Conservation (phyloP, 2,329 filamentous ascomycete species). For the Aureobasidium pullulans region DNA sequence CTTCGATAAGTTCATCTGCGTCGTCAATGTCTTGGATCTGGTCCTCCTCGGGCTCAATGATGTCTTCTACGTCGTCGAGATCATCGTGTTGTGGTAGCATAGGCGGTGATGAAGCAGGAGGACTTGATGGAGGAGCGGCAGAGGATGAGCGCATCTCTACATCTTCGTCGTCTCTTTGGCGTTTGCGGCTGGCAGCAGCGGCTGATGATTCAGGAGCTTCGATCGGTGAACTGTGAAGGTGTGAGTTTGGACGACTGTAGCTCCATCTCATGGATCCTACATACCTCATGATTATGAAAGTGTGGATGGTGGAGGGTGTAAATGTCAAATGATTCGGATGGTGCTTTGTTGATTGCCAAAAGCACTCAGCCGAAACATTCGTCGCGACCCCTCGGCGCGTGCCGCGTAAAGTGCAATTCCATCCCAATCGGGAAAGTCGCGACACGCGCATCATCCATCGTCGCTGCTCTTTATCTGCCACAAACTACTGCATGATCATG, state of each 20-base stretch:
- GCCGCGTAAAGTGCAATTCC: conserved; percentile 2
- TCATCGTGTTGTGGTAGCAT: conserved; percentile 58
- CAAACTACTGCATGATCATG: conserved; percentile 24
- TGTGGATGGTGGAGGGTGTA: not conserved
- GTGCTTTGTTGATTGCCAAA: conserved; percentile 4
- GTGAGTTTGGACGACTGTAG: not conserved
- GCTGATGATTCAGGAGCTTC: not conserved
- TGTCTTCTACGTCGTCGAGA: conserved; percentile 58
- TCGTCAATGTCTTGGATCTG: conserved; percentile 58
- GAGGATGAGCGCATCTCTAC: conserved; percentile 52
- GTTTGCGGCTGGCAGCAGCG: conserved; percentile 50
- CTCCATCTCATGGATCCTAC: not conserved
- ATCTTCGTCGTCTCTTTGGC: conserved; percentile 54
- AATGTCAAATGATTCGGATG: not conserved
- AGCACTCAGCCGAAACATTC: not conserved
- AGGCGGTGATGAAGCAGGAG: conserved; percentile 54
- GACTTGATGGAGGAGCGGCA: conserved; percentile 54
- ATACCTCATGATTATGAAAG: conserved; percentile 4
- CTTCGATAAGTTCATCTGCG: conserved; percentile 61
- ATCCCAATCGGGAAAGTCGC: not conserved
- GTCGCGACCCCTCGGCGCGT: not conserved
- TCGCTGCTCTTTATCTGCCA: not conserved
- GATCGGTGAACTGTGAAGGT: not conserved
- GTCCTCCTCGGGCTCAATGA: conserved; percentile 63
- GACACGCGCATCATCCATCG: not conserved